phyloP scores from a whole-genome alignment of 2,329 filamentous ascomycete genomes.

The Ophiosphaerella narmari region DNA sequence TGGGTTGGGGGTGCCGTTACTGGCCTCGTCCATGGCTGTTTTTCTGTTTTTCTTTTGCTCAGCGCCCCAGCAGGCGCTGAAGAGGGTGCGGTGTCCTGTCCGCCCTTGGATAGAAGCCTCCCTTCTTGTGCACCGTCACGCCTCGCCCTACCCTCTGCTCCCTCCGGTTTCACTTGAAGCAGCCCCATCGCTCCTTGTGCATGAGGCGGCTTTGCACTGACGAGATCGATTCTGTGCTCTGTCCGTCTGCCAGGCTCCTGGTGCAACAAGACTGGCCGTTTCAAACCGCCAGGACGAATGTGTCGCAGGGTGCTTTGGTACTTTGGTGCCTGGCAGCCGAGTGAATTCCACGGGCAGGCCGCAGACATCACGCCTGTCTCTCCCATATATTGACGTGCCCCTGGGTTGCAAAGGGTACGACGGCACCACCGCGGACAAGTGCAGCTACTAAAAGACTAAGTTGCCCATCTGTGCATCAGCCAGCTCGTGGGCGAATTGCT shows the following conservation, averaged over 20 bases:
- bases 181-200: conserved; percentile 45
- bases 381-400: conserved; percentile 48
- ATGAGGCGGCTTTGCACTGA: conserved; percentile 45
- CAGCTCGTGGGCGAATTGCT: conserved; percentile 37
- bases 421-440: conserved; percentile 42
- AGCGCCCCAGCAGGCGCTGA: conserved; percentile 32
- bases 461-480: conserved; percentile 34
- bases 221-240: conserved; percentile 39
- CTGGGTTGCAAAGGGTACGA: conserved; percentile 42
- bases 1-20: conserved; percentile 21
- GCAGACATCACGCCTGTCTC: conserved; percentile 40
- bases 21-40: conserved; percentile 26
- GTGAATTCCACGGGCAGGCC: conserved; percentile 38
- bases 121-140: conserved; percentile 44
- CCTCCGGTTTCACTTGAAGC: conserved; percentile 43
- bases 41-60: conserved; percentile 46
- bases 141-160: conserved; percentile 27
- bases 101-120: conserved; percentile 36
- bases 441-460: conserved; percentile 44
- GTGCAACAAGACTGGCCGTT: conserved; percentile 47
- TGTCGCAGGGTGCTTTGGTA: conserved; percentile 46
- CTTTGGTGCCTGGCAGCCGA: conserved; percentile 47
- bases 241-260: conserved; percentile 34
- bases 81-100: conserved; percentile 13
- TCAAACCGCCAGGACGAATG: conserved; percentile 42